Percentiles rank a stretch among this genome's conserved stretches.
Evolutionary conservation across 1,284 basidiomycete species (phyloP).

Genomic region (Pulveroboletus ridleyi): DNA sequence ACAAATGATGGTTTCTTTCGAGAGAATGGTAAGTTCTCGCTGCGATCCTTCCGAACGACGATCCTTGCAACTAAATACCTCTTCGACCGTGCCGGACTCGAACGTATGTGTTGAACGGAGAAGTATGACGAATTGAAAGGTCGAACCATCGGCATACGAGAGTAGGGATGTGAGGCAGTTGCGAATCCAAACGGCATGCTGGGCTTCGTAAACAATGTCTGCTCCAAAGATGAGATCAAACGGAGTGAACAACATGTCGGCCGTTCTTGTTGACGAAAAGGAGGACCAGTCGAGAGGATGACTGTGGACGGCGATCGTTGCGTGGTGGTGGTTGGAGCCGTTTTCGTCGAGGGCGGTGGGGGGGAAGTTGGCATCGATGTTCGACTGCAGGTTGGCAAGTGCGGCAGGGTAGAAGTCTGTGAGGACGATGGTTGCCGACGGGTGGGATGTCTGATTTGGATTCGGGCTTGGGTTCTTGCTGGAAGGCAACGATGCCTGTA

Average conservation of each 20-base stretch:
- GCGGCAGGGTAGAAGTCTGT: conserved; percentile 85
- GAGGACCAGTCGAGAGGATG: conserved; percentile 71
- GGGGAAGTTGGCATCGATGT: conserved; percentile 69
- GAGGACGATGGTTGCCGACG: conserved; percentile 59
- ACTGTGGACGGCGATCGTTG: conserved; percentile 21
- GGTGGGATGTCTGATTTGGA: not conserved
- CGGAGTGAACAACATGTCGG: conserved; percentile 31
- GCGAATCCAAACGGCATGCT: conserved; percentile 74
- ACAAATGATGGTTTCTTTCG: conserved; percentile 60
- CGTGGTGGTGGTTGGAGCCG: not conserved
- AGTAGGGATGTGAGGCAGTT: conserved; percentile 61
- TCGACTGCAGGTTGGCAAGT: conserved; percentile 74
- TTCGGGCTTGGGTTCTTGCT: conserved; percentile 2
- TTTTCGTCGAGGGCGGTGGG: conserved; percentile 20
- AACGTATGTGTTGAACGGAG: conserved; percentile 66
- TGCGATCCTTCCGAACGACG: conserved; percentile 15
- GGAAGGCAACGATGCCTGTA: conserved; percentile 36
- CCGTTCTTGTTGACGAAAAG: conserved; percentile 39
- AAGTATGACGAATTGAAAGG: conserved; percentile 80
- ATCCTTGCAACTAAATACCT: conserved; percentile 50
- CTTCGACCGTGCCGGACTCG: conserved; percentile 66
- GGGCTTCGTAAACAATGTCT: conserved; percentile 78
- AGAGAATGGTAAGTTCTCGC: conserved; percentile 48
- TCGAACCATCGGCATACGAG: conserved; percentile 42
- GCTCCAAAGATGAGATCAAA: conserved; percentile 80